Evolutionary conservation across 495 filamentous ascomycete genomes (phyloP).

Genomic region (Penicillium psychrofluorescens): DNA sequence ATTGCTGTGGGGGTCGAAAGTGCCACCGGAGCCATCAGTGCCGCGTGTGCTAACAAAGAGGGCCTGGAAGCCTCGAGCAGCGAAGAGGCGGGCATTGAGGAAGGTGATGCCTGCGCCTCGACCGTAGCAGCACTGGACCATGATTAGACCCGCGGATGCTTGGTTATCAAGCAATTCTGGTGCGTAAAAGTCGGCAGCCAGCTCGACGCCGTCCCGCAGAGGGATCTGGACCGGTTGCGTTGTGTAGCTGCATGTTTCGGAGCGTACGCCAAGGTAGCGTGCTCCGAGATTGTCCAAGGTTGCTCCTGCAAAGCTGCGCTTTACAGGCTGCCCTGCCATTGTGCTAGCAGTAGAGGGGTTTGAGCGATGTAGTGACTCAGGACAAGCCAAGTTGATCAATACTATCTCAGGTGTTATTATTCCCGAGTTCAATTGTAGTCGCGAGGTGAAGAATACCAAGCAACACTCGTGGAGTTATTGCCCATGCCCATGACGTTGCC

Average conservation of each 20-base stretch:
- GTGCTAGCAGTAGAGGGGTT: background rate
- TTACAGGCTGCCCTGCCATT: conserved; percentile 5
- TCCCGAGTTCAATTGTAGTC: no score
- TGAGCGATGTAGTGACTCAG: no score
- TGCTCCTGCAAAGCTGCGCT: conserved; percentile 5
- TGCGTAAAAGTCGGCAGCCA: conserved; percentile 24
- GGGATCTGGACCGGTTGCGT: conserved; percentile 14
- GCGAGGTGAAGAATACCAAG: no score
- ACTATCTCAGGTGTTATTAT: no score
- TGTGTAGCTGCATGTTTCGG: conserved; percentile 18
- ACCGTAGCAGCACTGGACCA: conserved; percentile 20
- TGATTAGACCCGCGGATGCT: conserved; percentile 10
- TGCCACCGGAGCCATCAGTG: conserved; percentile 17
- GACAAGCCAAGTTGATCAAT: no score
- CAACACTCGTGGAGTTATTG: no score
- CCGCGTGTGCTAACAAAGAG: conserved; percentile 23
- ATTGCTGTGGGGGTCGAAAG: conserved; percentile 7
- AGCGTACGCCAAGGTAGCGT: conserved; percentile 2
- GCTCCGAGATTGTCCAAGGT: conserved; percentile 8
- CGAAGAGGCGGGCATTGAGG: conserved; percentile 14
- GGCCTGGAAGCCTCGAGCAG: conserved; percentile 24
- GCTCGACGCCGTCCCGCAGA: conserved; percentile 16
- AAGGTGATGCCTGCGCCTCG: conserved; percentile 10
- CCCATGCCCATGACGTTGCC: no score
- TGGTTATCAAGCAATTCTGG: conserved; percentile 7